Evolutionary conservation across 148 eudicot species (phyloP), one percentile per base, ranked within the genome.

Genomic region (Dysphania ambrosioides): DNA sequence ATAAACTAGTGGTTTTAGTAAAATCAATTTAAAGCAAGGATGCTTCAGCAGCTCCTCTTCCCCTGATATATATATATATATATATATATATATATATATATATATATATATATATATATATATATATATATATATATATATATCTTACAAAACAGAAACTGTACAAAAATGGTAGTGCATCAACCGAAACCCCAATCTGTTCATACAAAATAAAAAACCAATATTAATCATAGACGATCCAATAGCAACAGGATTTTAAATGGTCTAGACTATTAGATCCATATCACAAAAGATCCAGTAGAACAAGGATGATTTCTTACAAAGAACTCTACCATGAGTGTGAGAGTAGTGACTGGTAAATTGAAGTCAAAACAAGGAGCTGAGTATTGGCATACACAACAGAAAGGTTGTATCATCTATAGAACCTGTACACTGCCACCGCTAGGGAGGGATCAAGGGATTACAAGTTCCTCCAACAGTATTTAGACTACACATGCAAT

Each of bases 391-490:
- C 55, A 60, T 56, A 65, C 66, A 56, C 76, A 23, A 26, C 2
- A 44, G n/a, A 12, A 57, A 56, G 41, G 23, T 35, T 23, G 27
- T 68, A 62, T 69, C 64, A 66, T 49, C 75, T 69, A 79, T 27
- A 73, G 76, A 57, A 63, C 53, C 82, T 74, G 82, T 79, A 79
- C 82, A 79, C 23, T 60, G 23, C 62, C 72, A 71, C 31, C 53
- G 41, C 38, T 30, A 34, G 19, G 57, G 34, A 55, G 68, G 44
- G 61, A 35, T 36, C 62, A 57, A 79, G 41, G 51, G 27, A 61
- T 64, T 70, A 70, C 82, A 55, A 23, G 59, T 70, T 75, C 68
- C 57, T 38, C 65, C 53, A 51, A 70, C 12, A 8, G 75, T 57
- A 55, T 51, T n/a, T 38, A 21, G 40, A 64, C 75, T 26, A 62